Base-by-base conservation (phyloP, 345 rosid species). In the Cardamine occulta region DNA sequence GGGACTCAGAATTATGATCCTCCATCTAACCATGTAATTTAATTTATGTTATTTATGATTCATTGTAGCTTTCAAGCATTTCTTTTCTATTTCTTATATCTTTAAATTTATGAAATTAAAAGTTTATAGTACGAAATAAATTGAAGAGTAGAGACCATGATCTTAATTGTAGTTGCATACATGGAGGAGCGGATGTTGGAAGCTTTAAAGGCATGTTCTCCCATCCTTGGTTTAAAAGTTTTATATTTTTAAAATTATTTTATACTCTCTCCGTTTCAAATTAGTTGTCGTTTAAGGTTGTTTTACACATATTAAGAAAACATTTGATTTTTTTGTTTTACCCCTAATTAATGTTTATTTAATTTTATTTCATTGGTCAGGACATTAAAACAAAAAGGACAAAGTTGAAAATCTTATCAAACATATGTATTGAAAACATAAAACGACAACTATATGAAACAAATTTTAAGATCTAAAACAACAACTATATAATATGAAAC, bases 151-250 rank as follows among this genome's bases (percentile, higher is more conserved):
- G 67, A 37, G 68, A 64, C 72, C 72, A 71, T 29, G 55, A 57
- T 70, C 67, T 77, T 77, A 48, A 63, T 63, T 63, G 32, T 56
- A 37, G 52, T 47, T 70, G 75, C 71, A 70, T 70, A 71, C 72
- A 70, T 68, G 76, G 72, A 35, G 71, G 67, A 62, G 23, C 8
- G 71, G 75, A 56, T 70, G 71, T 63, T 69, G 70, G 37, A 35
- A 63, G 51, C 71, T 63, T 77, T 77, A 34, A 77, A 69, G 63
- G 58, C 68, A 47, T 47, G 23, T n/a, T 47, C 21, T 47, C 11
- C 23, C 52, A 47, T 47, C 23, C 52, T 17, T 17, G 6, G 12
- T 42, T 14, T 5, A 37, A 42, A n/a, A 42, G 47, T 2, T 44
- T 4, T 40, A 40, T 44, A 42, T 4, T 13, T 29, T 18, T 5